phyloP scores from a whole-genome alignment of 768 basidiomycete species.

The Leccinellum albellum region DNA sequence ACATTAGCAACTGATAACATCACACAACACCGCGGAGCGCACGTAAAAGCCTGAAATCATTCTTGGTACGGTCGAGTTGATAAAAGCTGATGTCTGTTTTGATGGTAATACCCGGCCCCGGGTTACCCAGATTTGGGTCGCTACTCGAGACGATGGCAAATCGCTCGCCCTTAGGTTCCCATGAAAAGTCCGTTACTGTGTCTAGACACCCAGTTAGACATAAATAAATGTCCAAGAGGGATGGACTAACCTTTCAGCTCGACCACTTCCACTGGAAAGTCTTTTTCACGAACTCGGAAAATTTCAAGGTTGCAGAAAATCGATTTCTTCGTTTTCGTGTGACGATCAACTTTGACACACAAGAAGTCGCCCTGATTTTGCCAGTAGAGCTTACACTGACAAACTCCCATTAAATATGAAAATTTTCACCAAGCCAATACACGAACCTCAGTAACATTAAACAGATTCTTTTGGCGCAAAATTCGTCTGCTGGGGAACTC shows the following conservation, averaged over 20 bases:
- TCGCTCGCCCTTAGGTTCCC: conserved; percentile 97
- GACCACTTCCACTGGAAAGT: conserved; percentile 95
- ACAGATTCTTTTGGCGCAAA: conserved; percentile 92
- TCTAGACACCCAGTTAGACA: conserved; percentile 45
- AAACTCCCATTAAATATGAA: conserved; percentile 3
- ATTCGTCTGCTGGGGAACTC: conserved; percentile 81
- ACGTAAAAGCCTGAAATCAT: conserved; percentile 92
- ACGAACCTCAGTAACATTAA: conserved; percentile 93
- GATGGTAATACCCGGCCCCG: conserved; percentile 87
- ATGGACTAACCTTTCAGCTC: conserved; percentile 80
- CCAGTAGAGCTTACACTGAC: conserved; percentile 94
- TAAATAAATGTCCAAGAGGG: neutral
- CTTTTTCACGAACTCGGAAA: conserved; percentile 95
- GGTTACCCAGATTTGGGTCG: conserved; percentile 90
- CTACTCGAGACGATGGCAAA: conserved; percentile 93
- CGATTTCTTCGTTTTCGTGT: conserved; percentile 98
- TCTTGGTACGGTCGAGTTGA: conserved; percentile 87
- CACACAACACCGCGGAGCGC: conserved; percentile 25
- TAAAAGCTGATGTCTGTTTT: conserved; percentile 97
- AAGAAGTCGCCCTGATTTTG: conserved; percentile 98
- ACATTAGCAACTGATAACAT: conserved; percentile 3
- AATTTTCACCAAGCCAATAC: conserved; percentile 1
- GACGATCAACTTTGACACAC: conserved; percentile 98
- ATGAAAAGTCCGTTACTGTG: conserved; percentile 92
- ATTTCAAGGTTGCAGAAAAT: conserved; percentile 98